Conservation (phyloP, 441 rosid species). For the Rhodomyrtus psidioides region DNA sequence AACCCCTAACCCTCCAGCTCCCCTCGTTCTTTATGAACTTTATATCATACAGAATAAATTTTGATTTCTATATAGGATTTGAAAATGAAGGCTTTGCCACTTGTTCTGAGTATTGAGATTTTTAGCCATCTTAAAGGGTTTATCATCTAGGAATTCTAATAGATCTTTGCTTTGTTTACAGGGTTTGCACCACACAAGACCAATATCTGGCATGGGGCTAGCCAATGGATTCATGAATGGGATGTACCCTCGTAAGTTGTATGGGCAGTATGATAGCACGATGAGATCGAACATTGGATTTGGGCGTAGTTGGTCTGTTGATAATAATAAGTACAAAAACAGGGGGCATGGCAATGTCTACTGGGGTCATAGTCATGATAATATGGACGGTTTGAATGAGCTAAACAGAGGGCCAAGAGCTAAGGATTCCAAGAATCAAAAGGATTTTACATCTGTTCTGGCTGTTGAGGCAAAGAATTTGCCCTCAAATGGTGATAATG, state of each 20-base stretch:
- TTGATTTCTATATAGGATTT: neutral
- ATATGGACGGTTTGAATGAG: conserved; percentile 70
- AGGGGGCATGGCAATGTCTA: conserved; percentile 64
- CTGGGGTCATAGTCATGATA: conserved; percentile 55
- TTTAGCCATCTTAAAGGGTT: neutral
- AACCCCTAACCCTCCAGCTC: neutral
- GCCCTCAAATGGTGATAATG: conserved; percentile 17
- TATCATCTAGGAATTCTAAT: neutral
- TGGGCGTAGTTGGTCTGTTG: conserved; percentile 64
- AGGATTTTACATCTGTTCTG: conserved; percentile 26
- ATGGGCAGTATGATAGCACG: conserved; percentile 58
- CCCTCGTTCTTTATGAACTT: neutral
- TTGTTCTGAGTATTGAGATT: neutral
- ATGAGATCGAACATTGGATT: conserved; percentile 52
- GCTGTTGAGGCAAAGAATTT: conserved; percentile 38
- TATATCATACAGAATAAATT: neutral
- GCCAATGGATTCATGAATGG: conserved; percentile 51
- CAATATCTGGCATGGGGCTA: conserved; percentile 46
- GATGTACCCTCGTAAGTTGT: conserved; percentile 55
- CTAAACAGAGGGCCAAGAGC: conserved; percentile 89
- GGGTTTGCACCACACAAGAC: conserved; percentile 50
- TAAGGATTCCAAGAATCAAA: conserved; percentile 58
- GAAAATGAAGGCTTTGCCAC: neutral
- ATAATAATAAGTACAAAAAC: conserved; percentile 47
- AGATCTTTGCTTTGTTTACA: conserved; percentile 10